phyloP scores from a whole-genome alignment of 805 yeast genomes.

The Debaryomyces tyrocola region DNA sequence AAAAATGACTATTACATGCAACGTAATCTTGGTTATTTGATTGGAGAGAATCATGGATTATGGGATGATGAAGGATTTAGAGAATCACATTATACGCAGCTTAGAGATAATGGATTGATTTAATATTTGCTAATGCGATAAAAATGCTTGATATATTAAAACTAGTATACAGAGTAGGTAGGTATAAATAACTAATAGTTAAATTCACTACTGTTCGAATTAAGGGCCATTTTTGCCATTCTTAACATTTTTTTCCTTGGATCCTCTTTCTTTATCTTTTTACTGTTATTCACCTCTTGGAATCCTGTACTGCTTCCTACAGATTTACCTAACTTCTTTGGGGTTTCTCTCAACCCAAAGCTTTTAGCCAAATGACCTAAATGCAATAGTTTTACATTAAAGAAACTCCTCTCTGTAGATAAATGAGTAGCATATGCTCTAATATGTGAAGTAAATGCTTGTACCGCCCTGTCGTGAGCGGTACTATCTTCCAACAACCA shows the following conservation, averaged over 20 bases:
- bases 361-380: slow-evolving; percentile 95
- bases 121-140: not conserved
- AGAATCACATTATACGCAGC: slow-evolving; percentile 10
- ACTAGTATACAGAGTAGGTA: not conserved
- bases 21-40: slow-evolving; percentile 59
- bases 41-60: slow-evolving; percentile 78
- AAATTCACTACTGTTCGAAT: slow-evolving; percentile 69
- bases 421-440: slow-evolving; percentile 97
- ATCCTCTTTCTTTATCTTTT: slow-evolving; percentile 57
- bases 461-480: slow-evolving; percentile 65
- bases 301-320: slow-evolving; percentile 30
- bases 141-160: not conserved
- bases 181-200: slow-evolving; percentile 42
- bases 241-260: slow-evolving; percentile 73
- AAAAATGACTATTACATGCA: slow-evolving; percentile 58
- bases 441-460: slow-evolving; percentile 84
- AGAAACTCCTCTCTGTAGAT: slow-evolving; percentile 71
- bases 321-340: slow-evolving; percentile 67
- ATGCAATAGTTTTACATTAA: slow-evolving; percentile 81
- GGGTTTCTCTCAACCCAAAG: slow-evolving; percentile 93
- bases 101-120: not conserved
- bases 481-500: slow-evolving; percentile 72
- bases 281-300: slow-evolving; percentile 20
- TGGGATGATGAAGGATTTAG: slow-evolving; percentile 47
- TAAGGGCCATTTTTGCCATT: slow-evolving; percentile 69